Conservation (phyloP, 139 green algal species). For the Closterium sp. region DNA sequence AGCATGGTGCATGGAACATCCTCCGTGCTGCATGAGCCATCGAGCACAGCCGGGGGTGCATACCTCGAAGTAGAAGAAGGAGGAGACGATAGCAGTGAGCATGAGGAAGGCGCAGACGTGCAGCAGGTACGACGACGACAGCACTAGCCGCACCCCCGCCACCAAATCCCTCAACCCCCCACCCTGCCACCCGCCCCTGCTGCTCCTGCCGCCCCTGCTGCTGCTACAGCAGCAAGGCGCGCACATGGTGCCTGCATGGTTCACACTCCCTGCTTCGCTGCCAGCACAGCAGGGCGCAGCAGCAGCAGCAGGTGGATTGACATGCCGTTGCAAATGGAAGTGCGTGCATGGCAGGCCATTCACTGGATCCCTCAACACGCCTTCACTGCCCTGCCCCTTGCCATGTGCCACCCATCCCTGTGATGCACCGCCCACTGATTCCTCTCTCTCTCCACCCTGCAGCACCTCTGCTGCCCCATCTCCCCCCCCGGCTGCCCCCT, state of each 20-base stretch:
- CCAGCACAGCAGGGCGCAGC: too few relatives aligned
- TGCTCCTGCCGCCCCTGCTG: background rate
- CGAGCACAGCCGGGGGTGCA: background rate
- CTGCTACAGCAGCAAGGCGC: background rate
- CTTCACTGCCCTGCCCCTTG: background rate
- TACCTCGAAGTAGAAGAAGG: constrained; percentile 78
- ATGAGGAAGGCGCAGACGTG: constrained; percentile 71
- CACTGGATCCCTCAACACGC: too few relatives aligned
- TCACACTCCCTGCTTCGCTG: background rate
- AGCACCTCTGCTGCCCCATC: background rate
- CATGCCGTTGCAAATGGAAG: too few relatives aligned
- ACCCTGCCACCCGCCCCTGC: background rate
- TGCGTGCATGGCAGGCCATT: too few relatives aligned
- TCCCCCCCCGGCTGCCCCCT: too few relatives aligned
- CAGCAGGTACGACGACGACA: constrained; percentile 59
- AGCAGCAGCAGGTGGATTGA: too few relatives aligned
- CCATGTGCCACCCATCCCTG: background rate
- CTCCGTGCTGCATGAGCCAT: too few relatives aligned
- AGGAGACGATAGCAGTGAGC: constrained; percentile 58
- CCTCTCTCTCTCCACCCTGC: background rate
- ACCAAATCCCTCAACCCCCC: background rate
- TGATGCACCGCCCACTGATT: background rate
- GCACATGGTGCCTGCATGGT: background rate
- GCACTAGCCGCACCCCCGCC: constrained; percentile 4
- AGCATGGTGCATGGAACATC: too few relatives aligned